These are phyloP conservation scores for Nitzschia sp. DNA, from an alignment of 108 stramenopile species.

Conservation along the genomic window DNA sequence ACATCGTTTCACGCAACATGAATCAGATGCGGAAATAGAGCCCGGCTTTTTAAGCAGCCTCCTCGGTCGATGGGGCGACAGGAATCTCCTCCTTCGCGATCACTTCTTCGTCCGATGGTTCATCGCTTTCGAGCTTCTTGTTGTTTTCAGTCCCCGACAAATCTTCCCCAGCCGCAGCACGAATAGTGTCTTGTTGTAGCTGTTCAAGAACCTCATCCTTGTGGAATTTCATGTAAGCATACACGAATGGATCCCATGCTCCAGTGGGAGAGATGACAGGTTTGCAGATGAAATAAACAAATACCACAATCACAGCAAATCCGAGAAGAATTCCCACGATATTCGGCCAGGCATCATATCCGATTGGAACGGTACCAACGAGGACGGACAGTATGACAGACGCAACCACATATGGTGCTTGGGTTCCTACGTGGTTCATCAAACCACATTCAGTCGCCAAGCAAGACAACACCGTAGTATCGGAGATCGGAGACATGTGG, in stretches of 20 bases:
- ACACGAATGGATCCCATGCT: constrained; percentile 26
- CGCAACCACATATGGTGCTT: constrained; percentile 65
- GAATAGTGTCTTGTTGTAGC: constrained; percentile 16
- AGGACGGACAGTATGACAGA: constrained; percentile 32
- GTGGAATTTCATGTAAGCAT: constrained; percentile 2
- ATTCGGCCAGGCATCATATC: constrained; percentile 36
- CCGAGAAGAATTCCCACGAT: constrained; percentile 41
- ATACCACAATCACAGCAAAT: constrained; percentile 7
- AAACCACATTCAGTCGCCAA: constrained; percentile 60
- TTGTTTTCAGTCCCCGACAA: neutral
- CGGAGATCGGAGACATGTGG: constrained; percentile 70
- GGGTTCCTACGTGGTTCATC: constrained; percentile 62
- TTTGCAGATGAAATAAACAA: constrained; percentile 34
- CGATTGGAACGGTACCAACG: constrained; percentile 38
- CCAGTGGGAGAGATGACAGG: constrained; percentile 35
- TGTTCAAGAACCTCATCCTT: constrained; percentile 13
- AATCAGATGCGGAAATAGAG: no score
- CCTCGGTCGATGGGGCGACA: no score
- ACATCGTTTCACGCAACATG: no score
- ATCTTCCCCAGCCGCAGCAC: constrained; percentile 21
- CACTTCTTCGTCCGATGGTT: no score
- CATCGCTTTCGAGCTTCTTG: constrained; percentile 4
- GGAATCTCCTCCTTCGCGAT: no score
- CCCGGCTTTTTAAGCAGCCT: no score
- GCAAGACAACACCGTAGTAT: constrained; percentile 72